Evolutionary conservation across 2,329 filamentous ascomycete genomes (phyloP), one percentile per base, ranked within the genome.

Genomic region (Nannizzia gypsea): DNA sequence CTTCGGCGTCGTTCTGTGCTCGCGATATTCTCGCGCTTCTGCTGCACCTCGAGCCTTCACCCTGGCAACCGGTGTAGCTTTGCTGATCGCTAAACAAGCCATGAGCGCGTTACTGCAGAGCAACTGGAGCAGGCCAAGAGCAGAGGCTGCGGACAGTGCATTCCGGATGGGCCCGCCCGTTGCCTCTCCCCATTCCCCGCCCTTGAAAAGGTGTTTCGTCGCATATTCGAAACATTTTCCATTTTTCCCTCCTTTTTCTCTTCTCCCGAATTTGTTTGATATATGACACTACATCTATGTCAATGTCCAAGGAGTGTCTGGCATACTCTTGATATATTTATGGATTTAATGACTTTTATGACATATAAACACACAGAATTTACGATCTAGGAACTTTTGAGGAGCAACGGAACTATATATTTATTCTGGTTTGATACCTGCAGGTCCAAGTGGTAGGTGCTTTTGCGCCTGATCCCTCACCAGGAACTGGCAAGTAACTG

Each of bases 11-110:
- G 50, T 20, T 54, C 50, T 15, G 50, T 54, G 50, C 26, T 54
- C 50, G 50, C 50, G 50, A 34, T 34, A n/a, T 54, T 54, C 50
- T 54, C 50, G 50, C 28, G 50, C 50, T 54, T 54, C 50, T 54
- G 22, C 50, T 34, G 26, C 50, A 20, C 15, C 50, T 34, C 26
- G 15, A 54, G 15, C 15, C 26, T 54, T 54, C 44, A 6, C 50
- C 50, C 50, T 54, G 50, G 50, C 50, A 54, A 54, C 50, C 50
- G 6, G 50, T 54, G 50, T 26, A 34, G 50, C 38, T n/a, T 54
- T 54, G 26, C n/a, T 54, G 50, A 54, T 20, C 50, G 50, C 50
- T 52, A 26, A 31, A 20, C 50, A 24, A 54, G 34, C 50, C 15
- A 54, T 24, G 26, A 13, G 24, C 46, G 46, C 46, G 46, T 28